Base-by-base conservation (phyloP, 164 flowering plant genomes). In the Houttuynia cordata region DNA sequence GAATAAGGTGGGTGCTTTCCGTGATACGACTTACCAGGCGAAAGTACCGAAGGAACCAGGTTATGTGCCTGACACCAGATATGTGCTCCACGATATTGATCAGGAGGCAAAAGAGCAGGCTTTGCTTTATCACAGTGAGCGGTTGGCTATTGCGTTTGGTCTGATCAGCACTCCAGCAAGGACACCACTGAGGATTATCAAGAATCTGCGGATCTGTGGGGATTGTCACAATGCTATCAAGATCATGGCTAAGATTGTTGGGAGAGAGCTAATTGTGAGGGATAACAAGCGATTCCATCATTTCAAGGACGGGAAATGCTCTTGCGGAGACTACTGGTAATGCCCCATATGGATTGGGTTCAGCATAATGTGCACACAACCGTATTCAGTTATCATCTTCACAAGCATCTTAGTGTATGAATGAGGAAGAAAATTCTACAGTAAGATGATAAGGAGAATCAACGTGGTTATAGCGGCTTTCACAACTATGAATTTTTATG, bases 51-150 rank as follows among this genome's bases (percentile, higher is more conserved):
- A 81, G 59, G 79, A 79, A 60, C 67, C 66, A 12, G 83, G 77
- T 21, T 88, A 88, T 70, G 96, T 88, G 57, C 96, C 96, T 0
- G 96, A 88, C 59, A 86, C 96, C 0, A 74, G 93, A 62, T 86
- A 80, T 71, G 96, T 88, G 37, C 94, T 88, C 62, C 96, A 88
- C 61, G 96, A 88, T 64, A 88, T 88, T 64, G 96, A 88, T 75
- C 94, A 88, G 68, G 96, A 88, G 74, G 96, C 94, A 3, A 87
- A 89, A 65, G 96, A 87, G 73, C 94, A 89, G 65, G 94, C 96
- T 3, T 68, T 89, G 77, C 81, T 84, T 8, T 83, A 89, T 65
- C 96, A 89, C 68, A 89, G 94, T 60, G 96, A 89, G 67, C 69
- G 96, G 14, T 62, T 89, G 66, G 96, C 96, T 21, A 89, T 89